Conservation (phyloP, 306 rosid genomes). For the Dalbergia cultrata region DNA sequence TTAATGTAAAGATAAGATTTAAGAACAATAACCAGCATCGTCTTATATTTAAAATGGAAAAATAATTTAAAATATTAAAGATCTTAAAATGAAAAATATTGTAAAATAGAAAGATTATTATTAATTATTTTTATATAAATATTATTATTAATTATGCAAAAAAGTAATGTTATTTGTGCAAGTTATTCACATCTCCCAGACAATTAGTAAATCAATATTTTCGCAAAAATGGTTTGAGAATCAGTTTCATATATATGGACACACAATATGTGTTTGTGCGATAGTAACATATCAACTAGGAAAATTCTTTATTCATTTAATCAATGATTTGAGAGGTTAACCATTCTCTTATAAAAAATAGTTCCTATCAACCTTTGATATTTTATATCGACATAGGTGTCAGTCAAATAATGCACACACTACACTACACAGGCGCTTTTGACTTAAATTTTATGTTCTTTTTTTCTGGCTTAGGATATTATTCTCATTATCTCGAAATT, state of each 20-base stretch:
- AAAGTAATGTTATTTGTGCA: neutral
- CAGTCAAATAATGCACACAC: conserved; percentile 28
- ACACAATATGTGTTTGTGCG: neutral
- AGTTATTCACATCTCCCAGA: neutral
- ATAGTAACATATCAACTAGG: neutral
- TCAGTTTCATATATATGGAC: neutral
- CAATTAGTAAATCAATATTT: too few relatives aligned
- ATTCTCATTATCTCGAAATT: neutral
- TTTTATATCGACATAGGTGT: neutral
- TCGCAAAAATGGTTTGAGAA: neutral
- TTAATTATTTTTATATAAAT: neutral
- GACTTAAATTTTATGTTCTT: conserved; percentile 20
- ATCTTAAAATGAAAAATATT: too few relatives aligned
- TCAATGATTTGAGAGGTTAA: conserved; percentile 23
- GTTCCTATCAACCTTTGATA: neutral
- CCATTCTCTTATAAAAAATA: neutral
- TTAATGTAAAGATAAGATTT: neutral
- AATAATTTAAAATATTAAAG: too few relatives aligned
- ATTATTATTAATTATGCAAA: neutral
- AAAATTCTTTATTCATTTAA: neutral
- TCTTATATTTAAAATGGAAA: too few relatives aligned
- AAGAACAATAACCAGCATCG: too few relatives aligned
- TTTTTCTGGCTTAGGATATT: conserved; percentile 32
- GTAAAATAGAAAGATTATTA: neutral
- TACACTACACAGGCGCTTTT: neutral